Evolutionary conservation across 2,329 filamentous ascomycete genomes (phyloP).

Genomic region (Seiridium cupressi): DNA sequence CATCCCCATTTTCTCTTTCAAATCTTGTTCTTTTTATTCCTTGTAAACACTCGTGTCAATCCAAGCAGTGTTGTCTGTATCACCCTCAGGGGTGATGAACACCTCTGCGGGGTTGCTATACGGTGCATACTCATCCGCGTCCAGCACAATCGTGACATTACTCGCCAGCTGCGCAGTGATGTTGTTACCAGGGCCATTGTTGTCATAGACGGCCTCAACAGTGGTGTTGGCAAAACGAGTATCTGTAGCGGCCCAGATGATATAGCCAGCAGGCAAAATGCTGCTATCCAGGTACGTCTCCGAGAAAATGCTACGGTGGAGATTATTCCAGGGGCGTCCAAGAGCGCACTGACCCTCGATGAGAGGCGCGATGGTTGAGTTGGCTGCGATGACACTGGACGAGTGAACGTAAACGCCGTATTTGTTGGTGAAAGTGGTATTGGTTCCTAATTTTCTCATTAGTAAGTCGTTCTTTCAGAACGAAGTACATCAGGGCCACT

Average conservation of each 20-base stretch:
- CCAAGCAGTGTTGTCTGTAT: not conserved
- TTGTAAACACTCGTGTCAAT: constrained; percentile 4
- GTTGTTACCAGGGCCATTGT: constrained; percentile 53
- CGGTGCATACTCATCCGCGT: constrained; percentile 20
- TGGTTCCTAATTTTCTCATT: constrained; percentile 32
- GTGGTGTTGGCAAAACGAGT: constrained; percentile 41
- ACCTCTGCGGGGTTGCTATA: not conserved
- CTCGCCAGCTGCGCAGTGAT: constrained; percentile 37
- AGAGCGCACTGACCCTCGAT: constrained; percentile 49
- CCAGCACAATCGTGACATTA: constrained; percentile 45
- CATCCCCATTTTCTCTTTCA: not conserved
- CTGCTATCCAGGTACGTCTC: constrained; percentile 53
- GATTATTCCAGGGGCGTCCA: constrained; percentile 61
- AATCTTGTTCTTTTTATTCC: not conserved
- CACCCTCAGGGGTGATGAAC: not conserved
- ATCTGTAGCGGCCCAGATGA: constrained; percentile 42
- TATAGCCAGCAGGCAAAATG: constrained; percentile 53
- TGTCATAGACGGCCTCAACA: constrained; percentile 54
- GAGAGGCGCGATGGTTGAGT: constrained; percentile 37
- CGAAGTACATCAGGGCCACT: not conserved
- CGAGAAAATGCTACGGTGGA: constrained; percentile 57
- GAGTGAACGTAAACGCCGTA: constrained; percentile 65
- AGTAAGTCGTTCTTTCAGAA: not conserved
- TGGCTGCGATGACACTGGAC: constrained; percentile 53
- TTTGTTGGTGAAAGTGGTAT: constrained; percentile 65